Conservation (phyloP, 139 green algal species). For the Micractinium sp. region DNA sequence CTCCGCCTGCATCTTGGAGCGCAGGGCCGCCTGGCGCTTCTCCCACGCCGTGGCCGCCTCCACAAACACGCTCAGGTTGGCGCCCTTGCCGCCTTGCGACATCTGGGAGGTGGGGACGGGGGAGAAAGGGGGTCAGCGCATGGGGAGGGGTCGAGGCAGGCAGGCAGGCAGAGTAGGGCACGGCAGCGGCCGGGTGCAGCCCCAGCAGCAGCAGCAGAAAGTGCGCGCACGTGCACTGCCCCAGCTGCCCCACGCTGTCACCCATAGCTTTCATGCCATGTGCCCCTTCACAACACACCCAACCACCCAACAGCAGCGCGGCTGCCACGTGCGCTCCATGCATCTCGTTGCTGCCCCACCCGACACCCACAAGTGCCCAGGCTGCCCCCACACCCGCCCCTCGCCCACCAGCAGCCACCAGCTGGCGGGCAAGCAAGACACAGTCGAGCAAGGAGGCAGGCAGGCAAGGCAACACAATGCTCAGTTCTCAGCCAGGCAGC, state of each 20-base stretch:
- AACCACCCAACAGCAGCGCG: not conserved
- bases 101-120: slow-evolving; percentile 2
- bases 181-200: no score
- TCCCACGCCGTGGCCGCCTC: slow-evolving; percentile 55
- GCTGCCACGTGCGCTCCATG: no score
- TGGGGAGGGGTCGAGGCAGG: not conserved
- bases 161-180: not conserved
- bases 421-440: not conserved
- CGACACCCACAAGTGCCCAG: no score
- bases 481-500: no score
- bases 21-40: slow-evolving; percentile 45
- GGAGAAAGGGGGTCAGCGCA: not conserved
- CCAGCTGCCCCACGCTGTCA: no score
- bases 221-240: no score
- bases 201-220: no score
- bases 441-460: not conserved
- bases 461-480: not conserved
- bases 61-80: slow-evolving; percentile 52
- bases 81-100: slow-evolving; percentile 43
- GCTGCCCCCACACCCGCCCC: no score
- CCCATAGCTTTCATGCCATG: no score
- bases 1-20: not conserved
- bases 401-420: no score
- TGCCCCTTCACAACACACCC: no score
- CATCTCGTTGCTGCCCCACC: no score